Evolutionary conservation across 257 asterid species (phyloP).

Genomic region (Przewalskia tangutica): DNA sequence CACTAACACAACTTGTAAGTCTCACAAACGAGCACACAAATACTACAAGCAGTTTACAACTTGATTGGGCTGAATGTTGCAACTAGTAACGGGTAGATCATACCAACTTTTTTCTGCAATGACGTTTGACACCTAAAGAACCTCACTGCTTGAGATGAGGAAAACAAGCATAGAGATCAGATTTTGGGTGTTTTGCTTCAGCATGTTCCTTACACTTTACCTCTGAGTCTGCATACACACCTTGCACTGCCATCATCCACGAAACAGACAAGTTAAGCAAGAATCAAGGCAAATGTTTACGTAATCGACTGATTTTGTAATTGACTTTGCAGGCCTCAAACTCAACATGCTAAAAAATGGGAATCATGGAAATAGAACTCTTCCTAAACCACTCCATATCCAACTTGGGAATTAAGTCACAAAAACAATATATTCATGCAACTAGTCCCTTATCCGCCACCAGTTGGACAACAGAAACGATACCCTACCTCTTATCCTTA

Average conservation of each 20-base stretch:
- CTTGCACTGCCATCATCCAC: conserved; percentile 50
- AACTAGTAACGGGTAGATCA: background rate
- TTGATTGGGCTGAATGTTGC: background rate
- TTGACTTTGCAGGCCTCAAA: background rate
- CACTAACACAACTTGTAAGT: background rate
- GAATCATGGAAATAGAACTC: background rate
- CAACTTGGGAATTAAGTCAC: background rate
- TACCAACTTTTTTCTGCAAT: background rate
- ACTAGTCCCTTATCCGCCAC: background rate
- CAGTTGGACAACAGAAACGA: background rate
- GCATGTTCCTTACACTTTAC: conserved; percentile 93
- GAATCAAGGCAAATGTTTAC: background rate
- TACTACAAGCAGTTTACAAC: background rate
- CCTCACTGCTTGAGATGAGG: conserved; percentile 64
- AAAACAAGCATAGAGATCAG: conserved; percentile 49
- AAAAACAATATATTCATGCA: background rate
- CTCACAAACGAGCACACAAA: background rate
- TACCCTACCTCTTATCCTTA: background rate
- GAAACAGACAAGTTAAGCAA: background rate
- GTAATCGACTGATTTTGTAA: background rate
- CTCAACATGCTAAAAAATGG: background rate
- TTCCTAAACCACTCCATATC: background rate
- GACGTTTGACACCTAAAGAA: background rate
- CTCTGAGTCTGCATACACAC: conserved; percentile 89
- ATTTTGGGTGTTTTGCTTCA: conserved; percentile 85